These are phyloP conservation scores for Monascus purpureus DNA, from an alignment of 495 filamentous ascomycete species.

Conservation along the genomic window DNA sequence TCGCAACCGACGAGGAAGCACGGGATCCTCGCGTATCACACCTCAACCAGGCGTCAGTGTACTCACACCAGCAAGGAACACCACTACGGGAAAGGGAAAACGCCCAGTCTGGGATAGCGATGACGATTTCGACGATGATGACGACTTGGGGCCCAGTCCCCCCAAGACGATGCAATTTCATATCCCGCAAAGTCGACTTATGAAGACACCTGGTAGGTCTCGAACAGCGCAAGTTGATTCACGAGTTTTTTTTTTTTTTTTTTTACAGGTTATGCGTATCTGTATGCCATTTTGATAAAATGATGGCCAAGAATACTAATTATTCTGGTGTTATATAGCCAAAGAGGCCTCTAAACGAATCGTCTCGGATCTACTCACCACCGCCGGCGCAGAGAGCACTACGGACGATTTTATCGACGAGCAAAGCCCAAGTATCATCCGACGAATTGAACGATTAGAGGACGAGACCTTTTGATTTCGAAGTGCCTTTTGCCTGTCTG, in stretches of 20 bases:
- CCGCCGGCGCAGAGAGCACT: constrained; percentile 46
- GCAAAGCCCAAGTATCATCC: constrained; percentile 64
- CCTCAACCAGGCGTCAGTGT: constrained; percentile 64
- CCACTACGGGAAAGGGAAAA: constrained; percentile 7
- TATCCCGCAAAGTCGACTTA: constrained; percentile 67
- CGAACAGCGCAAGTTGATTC: background rate
- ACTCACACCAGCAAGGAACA: constrained; percentile 45
- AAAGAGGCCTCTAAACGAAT: constrained; percentile 85
- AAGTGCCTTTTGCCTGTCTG: too few relatives aligned
- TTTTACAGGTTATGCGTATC: background rate
- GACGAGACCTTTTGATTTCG: constrained; percentile 51
- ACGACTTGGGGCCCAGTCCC: constrained; percentile 57
- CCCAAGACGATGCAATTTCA: constrained; percentile 98
- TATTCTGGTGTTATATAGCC: too few relatives aligned
- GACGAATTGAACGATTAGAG: constrained; percentile 47
- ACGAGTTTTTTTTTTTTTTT: constrained; percentile 1
- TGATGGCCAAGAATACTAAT: constrained; percentile 1
- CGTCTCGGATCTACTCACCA: constrained; percentile 77
- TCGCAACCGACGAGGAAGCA: constrained; percentile 23
- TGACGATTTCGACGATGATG: constrained; percentile 40
- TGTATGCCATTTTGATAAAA: constrained; percentile 1
- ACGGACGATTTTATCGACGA: constrained; percentile 35
- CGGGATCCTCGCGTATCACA: constrained; percentile 23
- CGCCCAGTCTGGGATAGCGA: constrained; percentile 44
- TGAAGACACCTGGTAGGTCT: constrained; percentile 78